Percentiles rank a stretch among this genome's conserved stretches.
Evolutionary conservation across 2,329 filamentous ascomycete species (phyloP).

Genomic region (Sporothrix euskadiensis): DNA sequence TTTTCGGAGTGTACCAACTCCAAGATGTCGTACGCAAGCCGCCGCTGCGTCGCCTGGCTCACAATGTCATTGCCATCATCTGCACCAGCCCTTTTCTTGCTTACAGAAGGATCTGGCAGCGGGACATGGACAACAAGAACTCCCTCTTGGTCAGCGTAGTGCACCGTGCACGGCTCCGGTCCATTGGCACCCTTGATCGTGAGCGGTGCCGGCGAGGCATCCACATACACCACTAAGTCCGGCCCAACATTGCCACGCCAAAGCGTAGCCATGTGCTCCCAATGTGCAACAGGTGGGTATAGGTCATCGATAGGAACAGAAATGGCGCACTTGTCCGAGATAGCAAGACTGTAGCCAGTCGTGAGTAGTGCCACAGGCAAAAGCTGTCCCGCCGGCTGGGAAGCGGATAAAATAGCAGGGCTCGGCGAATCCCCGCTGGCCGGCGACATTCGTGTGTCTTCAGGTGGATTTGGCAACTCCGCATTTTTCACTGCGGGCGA

Average conservation of each 20-base stretch:
- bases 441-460: background rate
- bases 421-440: background rate
- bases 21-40: slow-evolving; percentile 69
- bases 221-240: slow-evolving; percentile 69
- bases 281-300: slow-evolving; percentile 85
- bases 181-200: slow-evolving; percentile 23
- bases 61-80: slow-evolving; percentile 38
- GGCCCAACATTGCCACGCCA: slow-evolving; percentile 85
- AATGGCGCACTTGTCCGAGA: slow-evolving; percentile 73
- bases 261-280: slow-evolving; percentile 94
- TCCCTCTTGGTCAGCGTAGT: slow-evolving; percentile 44
- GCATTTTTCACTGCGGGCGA: background rate
- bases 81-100: background rate
- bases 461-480: background rate
- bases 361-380: slow-evolving; percentile 71
- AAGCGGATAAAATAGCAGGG: background rate
- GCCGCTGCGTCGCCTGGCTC: slow-evolving; percentile 69
- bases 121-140: slow-evolving; percentile 57
- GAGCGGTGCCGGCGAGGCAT: slow-evolving; percentile 20
- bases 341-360: slow-evolving; percentile 75
- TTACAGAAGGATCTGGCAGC: slow-evolving; percentile 29
- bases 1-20: slow-evolving; percentile 67
- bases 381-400: background rate
- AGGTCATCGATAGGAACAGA: slow-evolving; percentile 72
- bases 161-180: slow-evolving; percentile 38